Conservation (phyloP, 1,284 basidiomycete species). For the Apiotrichum laibachii region DNA sequence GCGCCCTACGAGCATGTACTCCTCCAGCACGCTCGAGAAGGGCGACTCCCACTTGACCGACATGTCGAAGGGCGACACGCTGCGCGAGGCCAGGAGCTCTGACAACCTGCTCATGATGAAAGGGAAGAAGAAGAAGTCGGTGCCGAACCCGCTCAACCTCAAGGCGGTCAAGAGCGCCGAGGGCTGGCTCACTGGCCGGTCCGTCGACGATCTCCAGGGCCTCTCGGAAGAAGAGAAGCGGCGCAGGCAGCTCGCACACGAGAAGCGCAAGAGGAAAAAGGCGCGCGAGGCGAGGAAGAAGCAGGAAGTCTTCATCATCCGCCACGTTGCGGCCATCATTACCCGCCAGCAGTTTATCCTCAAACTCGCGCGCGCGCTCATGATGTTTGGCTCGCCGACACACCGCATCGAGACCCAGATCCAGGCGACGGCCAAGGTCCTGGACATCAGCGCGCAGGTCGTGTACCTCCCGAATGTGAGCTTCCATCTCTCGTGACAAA, state of each 20-base stretch:
- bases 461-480: constrained; percentile 80
- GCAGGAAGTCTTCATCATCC: constrained; percentile 79
- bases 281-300: constrained; percentile 65
- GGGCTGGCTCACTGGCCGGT: constrained; percentile 35
- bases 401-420: constrained; percentile 85
- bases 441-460: constrained; percentile 79
- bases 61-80: neutral
- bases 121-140: constrained; percentile 22
- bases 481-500: no score
- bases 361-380: constrained; percentile 82
- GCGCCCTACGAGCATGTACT: constrained; percentile 45
- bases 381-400: constrained; percentile 93
- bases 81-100: constrained; percentile 26
- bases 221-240: constrained; percentile 51
- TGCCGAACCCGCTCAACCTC: constrained; percentile 27
- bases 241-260: constrained; percentile 57
- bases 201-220: neutral
- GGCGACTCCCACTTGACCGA: constrained; percentile 1
- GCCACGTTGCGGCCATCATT: constrained; percentile 81
- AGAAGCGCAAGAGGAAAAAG: constrained; percentile 53
- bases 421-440: constrained; percentile 75
- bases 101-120: constrained; percentile 35
- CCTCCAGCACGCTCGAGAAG: constrained; percentile 16
- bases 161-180: constrained; percentile 37
- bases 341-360: constrained; percentile 85